phyloP scores from a whole-genome alignment of 202 grass and related monocot species.

The Bolboschoenoplectus hybrid region DNA sequence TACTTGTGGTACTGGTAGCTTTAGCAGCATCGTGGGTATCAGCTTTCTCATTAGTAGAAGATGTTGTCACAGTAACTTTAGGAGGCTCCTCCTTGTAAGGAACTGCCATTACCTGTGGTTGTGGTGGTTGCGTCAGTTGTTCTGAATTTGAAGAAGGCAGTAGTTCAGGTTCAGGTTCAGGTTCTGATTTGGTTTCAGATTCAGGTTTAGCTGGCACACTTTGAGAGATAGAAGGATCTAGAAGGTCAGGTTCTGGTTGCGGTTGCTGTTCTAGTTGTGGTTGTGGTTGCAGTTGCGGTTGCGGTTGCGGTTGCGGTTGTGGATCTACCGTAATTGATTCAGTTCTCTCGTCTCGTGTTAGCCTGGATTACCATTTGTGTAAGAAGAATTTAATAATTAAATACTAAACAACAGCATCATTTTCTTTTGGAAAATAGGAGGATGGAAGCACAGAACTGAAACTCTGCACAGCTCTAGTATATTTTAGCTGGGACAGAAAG shows the following conservation, averaged over 20 bases:
- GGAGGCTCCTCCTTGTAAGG: not conserved
- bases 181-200: conserved; percentile 21
- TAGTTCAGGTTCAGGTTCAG: not conserved
- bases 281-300: not conserved
- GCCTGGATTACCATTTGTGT: conserved; percentile 23
- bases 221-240: not conserved
- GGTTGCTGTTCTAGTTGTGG: not conserved
- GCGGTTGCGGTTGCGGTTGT: not conserved
- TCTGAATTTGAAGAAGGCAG: conserved; percentile 12
- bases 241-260: not conserved
- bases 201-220: not conserved
- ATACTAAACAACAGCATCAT: not conserved
- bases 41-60: not conserved
- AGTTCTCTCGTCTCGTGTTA: conserved; percentile 14
- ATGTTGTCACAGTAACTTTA: not conserved
- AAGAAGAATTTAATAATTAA: not conserved
- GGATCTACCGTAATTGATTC: not conserved
- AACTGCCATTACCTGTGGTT: conserved; percentile 8
- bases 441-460: not conserved
- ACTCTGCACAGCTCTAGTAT: not conserved
- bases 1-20: not conserved
- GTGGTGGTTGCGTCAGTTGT: not conserved
- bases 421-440: not conserved
- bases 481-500: conserved; percentile 25
- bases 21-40: not conserved